These are phyloP conservation scores for Phytophthora sojae DNA, from an alignment of 352 stramenopile species.

Conservation along the genomic window DNA sequence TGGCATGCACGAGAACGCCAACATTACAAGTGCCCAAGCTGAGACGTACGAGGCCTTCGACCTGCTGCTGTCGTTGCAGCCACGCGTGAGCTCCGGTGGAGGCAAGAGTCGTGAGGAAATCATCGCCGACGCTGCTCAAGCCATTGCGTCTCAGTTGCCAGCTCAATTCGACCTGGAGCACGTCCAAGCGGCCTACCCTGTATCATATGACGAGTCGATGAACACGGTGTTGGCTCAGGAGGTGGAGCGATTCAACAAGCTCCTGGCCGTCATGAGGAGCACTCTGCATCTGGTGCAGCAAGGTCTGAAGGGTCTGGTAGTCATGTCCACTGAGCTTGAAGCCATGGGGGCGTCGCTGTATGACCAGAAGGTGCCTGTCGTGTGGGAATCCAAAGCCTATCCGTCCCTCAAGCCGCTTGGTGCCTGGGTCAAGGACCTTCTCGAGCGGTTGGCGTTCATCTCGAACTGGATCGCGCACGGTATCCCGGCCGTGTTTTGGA, in stretches of 20 bases:
- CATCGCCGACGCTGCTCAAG: slow-evolving; percentile 83
- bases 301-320: slow-evolving; percentile 86
- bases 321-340: slow-evolving; percentile 91
- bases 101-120: slow-evolving; percentile 89
- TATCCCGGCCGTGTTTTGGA: slow-evolving; percentile 90
- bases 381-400: slow-evolving; percentile 92
- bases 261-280: slow-evolving; percentile 85
- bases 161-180: slow-evolving; percentile 87
- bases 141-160: slow-evolving; percentile 85
- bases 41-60: slow-evolving; percentile 92
- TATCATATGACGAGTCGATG: slow-evolving; percentile 92
- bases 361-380: slow-evolving; percentile 86
- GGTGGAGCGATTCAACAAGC: slow-evolving; percentile 91
- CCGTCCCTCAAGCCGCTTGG: slow-evolving; percentile 91
- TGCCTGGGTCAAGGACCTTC: slow-evolving; percentile 90
- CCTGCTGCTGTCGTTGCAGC: slow-evolving; percentile 89
- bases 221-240: slow-evolving; percentile 94
- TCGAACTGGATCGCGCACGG: slow-evolving; percentile 77
- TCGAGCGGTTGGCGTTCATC: slow-evolving; percentile 79
- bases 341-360: slow-evolving; percentile 88
- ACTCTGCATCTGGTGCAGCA: slow-evolving; percentile 88
- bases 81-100: slow-evolving; percentile 74
- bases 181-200: slow-evolving; percentile 85
- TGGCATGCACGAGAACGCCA: slow-evolving; percentile 95
- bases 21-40: slow-evolving; percentile 93